Conservation (phyloP, 164 flowering plant genomes). For the Cinnamomum chago region DNA sequence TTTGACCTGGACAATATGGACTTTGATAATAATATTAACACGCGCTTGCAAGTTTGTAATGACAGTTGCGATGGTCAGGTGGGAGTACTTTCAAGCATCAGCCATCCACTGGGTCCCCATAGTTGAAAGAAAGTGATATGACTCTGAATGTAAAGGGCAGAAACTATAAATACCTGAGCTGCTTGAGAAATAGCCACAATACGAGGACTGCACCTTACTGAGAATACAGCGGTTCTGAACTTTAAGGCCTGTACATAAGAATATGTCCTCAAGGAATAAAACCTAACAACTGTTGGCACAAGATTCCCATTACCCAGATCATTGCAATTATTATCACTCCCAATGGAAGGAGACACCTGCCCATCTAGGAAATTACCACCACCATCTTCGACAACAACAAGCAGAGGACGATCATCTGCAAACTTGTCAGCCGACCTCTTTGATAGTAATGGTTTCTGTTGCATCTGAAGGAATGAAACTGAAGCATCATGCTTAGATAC, state of each 20-base stretch:
- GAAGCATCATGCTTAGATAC: constrained; percentile 68
- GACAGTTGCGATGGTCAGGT: too few species aligned
- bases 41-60: too few species aligned
- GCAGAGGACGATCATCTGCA: constrained; percentile 54
- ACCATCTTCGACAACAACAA: constrained; percentile 56
- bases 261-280: constrained; percentile 68
- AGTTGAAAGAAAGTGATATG: too few species aligned
- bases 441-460: constrained; percentile 46
- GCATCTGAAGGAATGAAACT: constrained; percentile 67
- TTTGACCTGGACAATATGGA: too few species aligned
- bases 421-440: constrained; percentile 46
- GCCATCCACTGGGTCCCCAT: too few species aligned
- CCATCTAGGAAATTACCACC: constrained; percentile 33
- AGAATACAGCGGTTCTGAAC: constrained; percentile 63
- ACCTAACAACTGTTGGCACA: constrained; percentile 51
- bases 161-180: constrained; percentile 49
- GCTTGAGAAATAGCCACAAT: constrained; percentile 67
- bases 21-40: too few species aligned
- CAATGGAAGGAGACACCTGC: constrained; percentile 26
- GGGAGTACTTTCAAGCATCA: too few species aligned
- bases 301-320: constrained; percentile 32
- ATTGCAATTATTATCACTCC: constrained; percentile 22
- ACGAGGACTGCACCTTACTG: constrained; percentile 74
- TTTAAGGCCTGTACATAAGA: constrained; percentile 61
- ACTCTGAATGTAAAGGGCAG: neutral